Base-by-base conservation (phyloP, 2,329 filamentous ascomycete genomes). In the Arthrobotrys conoides region DNA sequence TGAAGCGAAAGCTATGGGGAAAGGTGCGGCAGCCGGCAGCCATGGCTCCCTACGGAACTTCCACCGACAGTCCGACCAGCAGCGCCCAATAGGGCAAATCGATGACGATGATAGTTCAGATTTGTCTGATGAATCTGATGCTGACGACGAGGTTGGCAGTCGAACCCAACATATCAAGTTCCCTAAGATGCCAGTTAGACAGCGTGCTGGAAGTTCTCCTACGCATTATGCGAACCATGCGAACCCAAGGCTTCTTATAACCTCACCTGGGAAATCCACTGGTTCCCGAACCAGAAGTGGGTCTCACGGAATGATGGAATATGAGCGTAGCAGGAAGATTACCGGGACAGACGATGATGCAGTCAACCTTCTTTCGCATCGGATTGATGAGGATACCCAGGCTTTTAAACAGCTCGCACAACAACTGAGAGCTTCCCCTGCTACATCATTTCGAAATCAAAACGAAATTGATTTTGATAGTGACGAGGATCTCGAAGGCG, bases 141-240 rank as follows among this genome's bases (percentile, higher is more conserved):
- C 94, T 24, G 92, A 94, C 66, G 87, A 89, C 0, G 91, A 93
- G 71, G 88, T 90, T 10, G 76, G 83, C 79, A 85, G 92, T 68
- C 91, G 92, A 53, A 91, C 92, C 1, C 93, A 96, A 83, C 93
- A 96, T 84, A 97, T 98, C 84, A 94, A 95, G 83, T 99, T 99
- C 84, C 90, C 92, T 61, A 98, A 98, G 85, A 95, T 97, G 93
- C 95, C 96, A 0, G 88, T 97, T 51, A 90, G 94, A 33, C 90
- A 90, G 81, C 90, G 95, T 71, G 93, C 94, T 27, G 95, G 93
- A 10, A 97, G 94, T 0, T 97, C 95, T 59, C 95, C 95, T 2
- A 90, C 92, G 44, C 73, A 77, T 38, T 77, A 77, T 27, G 72
- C 72, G 6, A 85, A 86, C 20, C 89, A 88, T 3, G 87, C 89